Evolutionary conservation across 139 green algal species (phyloP).

Genomic region (Zygnema cylindricum): DNA sequence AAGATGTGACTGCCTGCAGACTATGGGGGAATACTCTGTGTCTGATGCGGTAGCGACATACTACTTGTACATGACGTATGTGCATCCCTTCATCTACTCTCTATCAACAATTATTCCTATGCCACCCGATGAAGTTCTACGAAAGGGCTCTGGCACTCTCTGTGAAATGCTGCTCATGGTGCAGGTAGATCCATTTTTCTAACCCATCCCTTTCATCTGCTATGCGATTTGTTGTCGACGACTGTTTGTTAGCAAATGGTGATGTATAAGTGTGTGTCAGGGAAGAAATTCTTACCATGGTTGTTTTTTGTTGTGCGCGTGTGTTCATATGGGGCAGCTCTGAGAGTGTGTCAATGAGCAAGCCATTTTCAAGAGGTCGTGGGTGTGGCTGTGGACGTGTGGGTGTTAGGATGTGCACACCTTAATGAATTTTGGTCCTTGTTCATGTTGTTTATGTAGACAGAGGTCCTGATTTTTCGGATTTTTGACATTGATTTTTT

Average conservation of each 20-base stretch:
- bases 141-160: slow-evolving; percentile 93
- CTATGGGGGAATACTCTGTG: slow-evolving; percentile 95
- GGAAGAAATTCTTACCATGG: too few species aligned
- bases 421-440: too few species aligned
- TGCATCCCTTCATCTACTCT: slow-evolving; percentile 99
- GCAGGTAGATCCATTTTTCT: slow-evolving; percentile 28
- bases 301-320: too few species aligned
- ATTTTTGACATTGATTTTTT: too few species aligned
- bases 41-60: slow-evolving; percentile 97
- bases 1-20: slow-evolving; percentile 54
- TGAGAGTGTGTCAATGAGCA: too few species aligned
- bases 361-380: too few species aligned
- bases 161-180: slow-evolving; percentile 99
- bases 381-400: too few species aligned
- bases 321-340: too few species aligned
- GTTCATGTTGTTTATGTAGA: too few species aligned
- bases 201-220: neutral
- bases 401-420: too few species aligned
- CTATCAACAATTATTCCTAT: slow-evolving; percentile 98
- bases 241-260: slow-evolving; percentile 40
- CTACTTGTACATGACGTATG: slow-evolving; percentile 99
- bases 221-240: slow-evolving; percentile 13
- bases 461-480: too few species aligned
- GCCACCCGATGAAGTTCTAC: slow-evolving; percentile 94
- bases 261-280: too few species aligned